Base-by-base conservation (phyloP, 306 rosid species). In the Mimosa bimucronata region DNA sequence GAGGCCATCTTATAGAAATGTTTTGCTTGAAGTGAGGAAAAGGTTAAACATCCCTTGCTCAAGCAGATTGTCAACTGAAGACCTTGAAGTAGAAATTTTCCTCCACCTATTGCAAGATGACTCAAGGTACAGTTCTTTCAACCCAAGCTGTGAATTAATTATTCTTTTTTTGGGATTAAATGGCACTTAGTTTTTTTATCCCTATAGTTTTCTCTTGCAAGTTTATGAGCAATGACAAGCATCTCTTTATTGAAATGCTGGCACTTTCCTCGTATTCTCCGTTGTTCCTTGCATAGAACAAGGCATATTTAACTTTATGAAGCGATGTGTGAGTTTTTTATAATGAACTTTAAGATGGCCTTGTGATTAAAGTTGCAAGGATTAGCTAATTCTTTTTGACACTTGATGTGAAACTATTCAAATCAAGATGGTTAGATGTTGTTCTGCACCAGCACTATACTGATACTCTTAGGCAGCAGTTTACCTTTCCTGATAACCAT, bases 1-100 rank as follows among this genome's bases (percentile, higher is more conserved):
- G 98, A 90, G 97, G 82, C 99, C 99, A 31, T 89, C 99, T 67
- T 95, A 95, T 81, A 91, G 96, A 86, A 89, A 88, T 81, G 93
- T 93, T 65, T 86, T 95, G 86, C 97, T 93, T 85, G 89, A 89
- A 66, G 88, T 93, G 70, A 86, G 94, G 80, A 89, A 85, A 71
- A 91, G 84, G 82, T 76, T 95, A 9, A 83, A 85, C 66, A 83
- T 95, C 84, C 91, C 88, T 66, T 95, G 97, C 88, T 95, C 97
- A 26, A 80, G 86, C 82, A 89, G 82, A 83, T 83, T 93, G 83
- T 85, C 94, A 50, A 89, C 96, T 21, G 89, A 84, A 81, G 98
- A 95, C 88, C 91, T 95, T 78, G 99, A 95, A 89, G 89, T 90
- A 14, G 97, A 95, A 89, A 90, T 95, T 66, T 93, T 95, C 83